Evolutionary conservation across 176 grass and related monocot species (phyloP).

Genomic region (Musa troglodytarum): DNA sequence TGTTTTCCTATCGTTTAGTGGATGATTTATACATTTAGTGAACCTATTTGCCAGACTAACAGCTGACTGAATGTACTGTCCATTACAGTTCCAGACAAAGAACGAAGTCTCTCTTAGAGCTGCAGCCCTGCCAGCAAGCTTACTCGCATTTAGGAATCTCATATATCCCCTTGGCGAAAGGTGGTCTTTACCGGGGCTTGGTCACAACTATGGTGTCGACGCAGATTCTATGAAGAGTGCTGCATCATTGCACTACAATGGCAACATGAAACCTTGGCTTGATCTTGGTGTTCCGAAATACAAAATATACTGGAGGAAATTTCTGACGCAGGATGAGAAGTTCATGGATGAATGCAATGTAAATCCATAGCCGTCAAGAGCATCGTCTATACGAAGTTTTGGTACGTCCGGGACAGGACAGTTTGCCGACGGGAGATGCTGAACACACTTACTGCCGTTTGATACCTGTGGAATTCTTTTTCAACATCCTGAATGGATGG

Average conservation of each 20-base stretch:
- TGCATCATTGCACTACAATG: slow-evolving; percentile 69
- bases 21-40: not conserved
- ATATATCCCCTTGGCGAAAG: slow-evolving; percentile 16
- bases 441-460: too few species aligned
- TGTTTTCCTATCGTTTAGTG: not conserved
- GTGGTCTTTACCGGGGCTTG: slow-evolving; percentile 38
- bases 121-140: not conserved
- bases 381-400: too few species aligned
- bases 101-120: not conserved
- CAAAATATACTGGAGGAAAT: slow-evolving; percentile 73
- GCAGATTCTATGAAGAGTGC: slow-evolving; percentile 26
- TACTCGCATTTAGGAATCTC: slow-evolving; percentile 24
- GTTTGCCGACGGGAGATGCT: too few species aligned
- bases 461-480: too few species aligned
- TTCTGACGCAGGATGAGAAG: slow-evolving; percentile 42
- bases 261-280: slow-evolving; percentile 96
- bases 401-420: too few species aligned
- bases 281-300: slow-evolving; percentile 75
- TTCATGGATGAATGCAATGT: slow-evolving; percentile 90
- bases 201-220: slow-evolving; percentile 62
- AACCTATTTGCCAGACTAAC: not conserved
- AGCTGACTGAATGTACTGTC: not conserved
- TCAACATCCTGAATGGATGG: too few species aligned
- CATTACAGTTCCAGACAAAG: slow-evolving; percentile 6
- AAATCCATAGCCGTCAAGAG: slow-evolving; percentile 22